Percentiles rank a stretch among this genome's conserved stretches.
These are phyloP conservation scores for Colletotrichum incanum DNA, from an alignment of 2,329 filamentous ascomycete species.

Conservation along the genomic window DNA sequence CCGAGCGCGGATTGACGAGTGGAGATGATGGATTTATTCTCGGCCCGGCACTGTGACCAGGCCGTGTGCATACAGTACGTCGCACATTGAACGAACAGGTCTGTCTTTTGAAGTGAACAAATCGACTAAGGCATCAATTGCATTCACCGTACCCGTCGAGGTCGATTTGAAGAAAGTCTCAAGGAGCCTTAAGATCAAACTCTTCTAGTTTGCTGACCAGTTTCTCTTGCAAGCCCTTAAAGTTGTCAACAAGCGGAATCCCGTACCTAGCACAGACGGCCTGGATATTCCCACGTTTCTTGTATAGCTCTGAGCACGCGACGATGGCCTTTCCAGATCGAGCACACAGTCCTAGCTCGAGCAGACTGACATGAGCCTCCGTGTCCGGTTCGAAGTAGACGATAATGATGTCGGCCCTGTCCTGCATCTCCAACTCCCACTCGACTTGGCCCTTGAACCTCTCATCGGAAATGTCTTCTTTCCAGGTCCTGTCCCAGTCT, in stretches of 20 bases:
- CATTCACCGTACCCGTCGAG: not conserved
- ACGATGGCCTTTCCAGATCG: constrained; percentile 64
- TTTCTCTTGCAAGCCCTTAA: constrained; percentile 57
- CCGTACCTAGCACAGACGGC: constrained; percentile 67
- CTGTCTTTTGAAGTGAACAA: not conserved
- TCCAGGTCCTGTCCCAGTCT: constrained; percentile 71
- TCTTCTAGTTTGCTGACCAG: constrained; percentile 53
- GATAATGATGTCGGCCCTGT: constrained; percentile 67
- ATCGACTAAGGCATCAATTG: not conserved
- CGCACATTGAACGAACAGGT: not conserved
- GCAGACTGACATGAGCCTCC: constrained; percentile 69
- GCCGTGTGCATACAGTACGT: not conserved
- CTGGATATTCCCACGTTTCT: constrained; percentile 74
- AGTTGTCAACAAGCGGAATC: constrained; percentile 60
- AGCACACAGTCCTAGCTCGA: constrained; percentile 73
- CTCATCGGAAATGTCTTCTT: constrained; percentile 62
- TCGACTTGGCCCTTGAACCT: constrained; percentile 69
- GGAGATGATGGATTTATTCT: not conserved
- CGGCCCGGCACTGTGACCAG: not conserved
- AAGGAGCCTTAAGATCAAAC: not conserved
- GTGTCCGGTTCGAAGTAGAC: constrained; percentile 70
- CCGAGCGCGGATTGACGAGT: not conserved
- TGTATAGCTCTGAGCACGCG: constrained; percentile 66
- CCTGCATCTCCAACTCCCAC: constrained; percentile 75
- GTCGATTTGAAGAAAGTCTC: not conserved